Base-by-base conservation (phyloP, 1,139 yeast genomes). In the Zygoascus hellenicus region DNA sequence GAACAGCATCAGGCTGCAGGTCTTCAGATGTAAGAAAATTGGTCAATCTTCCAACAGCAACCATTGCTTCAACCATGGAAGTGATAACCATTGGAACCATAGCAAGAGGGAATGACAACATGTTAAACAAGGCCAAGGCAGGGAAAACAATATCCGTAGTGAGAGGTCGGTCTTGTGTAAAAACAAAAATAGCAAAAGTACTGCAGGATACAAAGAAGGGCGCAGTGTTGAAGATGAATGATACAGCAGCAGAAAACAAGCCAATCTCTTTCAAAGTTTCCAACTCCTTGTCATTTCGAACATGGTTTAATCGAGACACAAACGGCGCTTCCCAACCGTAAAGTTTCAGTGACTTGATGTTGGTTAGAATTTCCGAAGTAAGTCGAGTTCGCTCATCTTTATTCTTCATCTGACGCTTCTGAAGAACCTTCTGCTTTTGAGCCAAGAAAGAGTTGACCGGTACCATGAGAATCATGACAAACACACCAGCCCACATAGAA, bases 401-500 rank as follows among this genome's bases (percentile, higher is more conserved):
- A 55, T 77, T 75, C 52, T 74, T 73, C 80, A 89, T 78, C 60
- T 83, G 86, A 44, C 74, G 67, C 65, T 89, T 82, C 68, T 92
- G 98, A 54, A 90, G 72, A 11, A 66, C 72, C 67, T 84, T 88
- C 67, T 87, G 96, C 53, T 72, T 70, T 56, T 77, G 76, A 51
- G 95, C 92, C 54, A 92, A 72, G 34, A 72, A 66, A 1, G 90
- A 82, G 63, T 92, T 92, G 48, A 89, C 64, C 9, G 97, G 97
- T 57, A 92, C 82, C 83, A 90, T 83, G 43, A 90, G 62, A 6
- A 85, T 63, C 83, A 92, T 83, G 51, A 92, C 80, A 13, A 76
- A 68, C 26, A 92, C 96, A 66, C 98, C 98, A 40, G 95, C 85
- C 97, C 97, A 90, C 97, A 92, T 92, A 28, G 95, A 77, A 56